Evolutionary conservation across 768 basidiomycete genomes (phyloP).

Genomic region (Rhizopogon vinicolor): DNA sequence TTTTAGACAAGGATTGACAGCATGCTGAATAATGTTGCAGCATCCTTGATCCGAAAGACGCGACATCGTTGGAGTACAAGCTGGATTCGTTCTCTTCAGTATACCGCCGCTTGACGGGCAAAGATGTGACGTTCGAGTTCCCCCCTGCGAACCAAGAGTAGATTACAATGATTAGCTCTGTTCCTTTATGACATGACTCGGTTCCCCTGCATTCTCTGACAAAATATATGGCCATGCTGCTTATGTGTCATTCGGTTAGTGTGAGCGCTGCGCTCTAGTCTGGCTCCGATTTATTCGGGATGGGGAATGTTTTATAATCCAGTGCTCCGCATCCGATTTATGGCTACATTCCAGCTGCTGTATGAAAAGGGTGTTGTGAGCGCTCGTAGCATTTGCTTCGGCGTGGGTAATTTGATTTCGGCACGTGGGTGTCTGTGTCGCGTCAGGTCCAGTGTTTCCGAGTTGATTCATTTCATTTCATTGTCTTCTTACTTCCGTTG

Average conservation of each 20-base stretch:
- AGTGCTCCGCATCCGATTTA: no score
- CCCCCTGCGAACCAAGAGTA: conserved; percentile 73
- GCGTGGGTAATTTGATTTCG: conserved; percentile 2
- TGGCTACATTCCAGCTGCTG: no score
- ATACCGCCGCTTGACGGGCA: conserved; percentile 92
- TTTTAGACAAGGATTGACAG: conserved; percentile 2
- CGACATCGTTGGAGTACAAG: conserved; percentile 99
- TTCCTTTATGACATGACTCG: conserved; percentile 31
- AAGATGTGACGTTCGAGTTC: conserved; percentile 95
- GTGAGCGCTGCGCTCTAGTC: neutral
- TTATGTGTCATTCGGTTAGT: conserved; percentile 22
- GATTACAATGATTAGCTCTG: conserved; percentile 15
- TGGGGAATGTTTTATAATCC: no score
- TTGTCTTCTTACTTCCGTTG: conserved; percentile 28
- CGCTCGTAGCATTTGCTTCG: conserved; percentile 1
- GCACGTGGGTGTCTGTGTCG: conserved; percentile 29
- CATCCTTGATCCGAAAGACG: conserved; percentile 96
- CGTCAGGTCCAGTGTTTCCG: conserved; percentile 24
- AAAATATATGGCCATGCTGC: conserved; percentile 34
- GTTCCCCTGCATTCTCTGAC: conserved; percentile 14
- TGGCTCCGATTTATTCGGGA: no score
- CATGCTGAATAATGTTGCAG: conserved; percentile 37
- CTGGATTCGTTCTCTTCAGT: conserved; percentile 98
- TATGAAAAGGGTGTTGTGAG: conserved; percentile 1
- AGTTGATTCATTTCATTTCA: conserved; percentile 21